These are phyloP conservation scores for Laguncularia racemosa DNA, from an alignment of 345 rosid species.

Conservation along the genomic window DNA sequence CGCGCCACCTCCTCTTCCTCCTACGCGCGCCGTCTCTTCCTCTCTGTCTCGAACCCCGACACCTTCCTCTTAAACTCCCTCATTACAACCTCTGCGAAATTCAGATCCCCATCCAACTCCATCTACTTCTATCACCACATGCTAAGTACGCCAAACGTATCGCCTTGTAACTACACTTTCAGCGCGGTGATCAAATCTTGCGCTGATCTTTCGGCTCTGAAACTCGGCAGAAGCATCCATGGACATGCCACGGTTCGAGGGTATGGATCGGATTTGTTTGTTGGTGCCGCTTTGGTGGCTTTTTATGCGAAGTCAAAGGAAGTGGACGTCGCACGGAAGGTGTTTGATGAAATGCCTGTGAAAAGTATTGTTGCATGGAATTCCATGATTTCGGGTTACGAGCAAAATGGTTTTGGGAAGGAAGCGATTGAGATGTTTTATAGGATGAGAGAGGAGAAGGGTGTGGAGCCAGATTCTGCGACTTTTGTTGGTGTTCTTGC, in stretches of 20 bases:
- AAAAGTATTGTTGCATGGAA: conserved; percentile 75
- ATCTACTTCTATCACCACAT: conserved; percentile 50
- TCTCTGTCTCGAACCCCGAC: conserved; percentile 51
- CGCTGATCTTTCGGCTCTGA: conserved; percentile 40
- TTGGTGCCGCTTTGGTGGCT: conserved; percentile 56
- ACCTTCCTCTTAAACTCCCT: conserved; percentile 61
- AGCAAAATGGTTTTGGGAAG: conserved; percentile 59
- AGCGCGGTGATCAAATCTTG: conserved; percentile 71
- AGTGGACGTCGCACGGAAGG: conserved; percentile 36
- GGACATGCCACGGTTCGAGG: conserved; percentile 48
- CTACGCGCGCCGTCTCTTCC: conserved; percentile 45
- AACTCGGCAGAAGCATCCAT: conserved; percentile 47
- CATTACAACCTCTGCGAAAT: conserved; percentile 51
- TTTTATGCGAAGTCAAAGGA: conserved; percentile 43
- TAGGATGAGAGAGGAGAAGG: conserved; percentile 39
- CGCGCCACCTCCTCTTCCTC: conserved; percentile 32
- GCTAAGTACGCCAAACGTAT: conserved; percentile 25
- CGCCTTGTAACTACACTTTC: conserved; percentile 60
- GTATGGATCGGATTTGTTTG: conserved; percentile 51
- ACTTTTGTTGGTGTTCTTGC: conserved; percentile 61
- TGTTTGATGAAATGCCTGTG: conserved; percentile 64
- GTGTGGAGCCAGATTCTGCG: conserved; percentile 49
- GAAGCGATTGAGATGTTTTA: conserved; percentile 54
- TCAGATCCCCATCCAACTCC: conserved; percentile 32
- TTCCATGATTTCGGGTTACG: conserved; percentile 71